phyloP scores from a whole-genome alignment of 2,329 filamentous ascomycete species.

The Aspergillus japonicus region DNA sequence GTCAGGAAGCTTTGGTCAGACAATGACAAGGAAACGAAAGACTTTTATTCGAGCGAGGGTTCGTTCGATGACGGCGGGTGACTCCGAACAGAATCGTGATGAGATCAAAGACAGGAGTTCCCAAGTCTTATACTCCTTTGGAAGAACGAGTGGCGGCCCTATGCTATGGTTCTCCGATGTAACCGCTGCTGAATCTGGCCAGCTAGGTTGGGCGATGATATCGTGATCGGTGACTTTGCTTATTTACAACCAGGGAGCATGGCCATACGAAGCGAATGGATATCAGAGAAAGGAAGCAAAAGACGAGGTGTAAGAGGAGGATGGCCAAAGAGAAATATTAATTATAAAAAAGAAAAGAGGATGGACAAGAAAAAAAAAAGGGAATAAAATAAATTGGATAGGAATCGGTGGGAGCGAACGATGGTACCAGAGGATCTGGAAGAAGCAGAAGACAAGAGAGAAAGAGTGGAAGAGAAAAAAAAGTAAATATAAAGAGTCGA shows the following conservation, averaged over 20 bases:
- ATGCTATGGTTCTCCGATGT: constrained; percentile 20
- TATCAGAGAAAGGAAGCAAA: constrained; percentile 18
- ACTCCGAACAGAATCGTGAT: constrained; percentile 9
- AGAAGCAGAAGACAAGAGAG: constrained; percentile 5
- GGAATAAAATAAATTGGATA: constrained; percentile 11
- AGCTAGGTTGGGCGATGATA: constrained; percentile 22
- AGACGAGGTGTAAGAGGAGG: constrained; percentile 1
- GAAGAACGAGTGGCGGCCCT: constrained; percentile 9
- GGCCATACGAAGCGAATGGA: constrained; percentile 16
- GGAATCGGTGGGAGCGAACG: background rate
- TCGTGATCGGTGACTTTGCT: constrained; percentile 20
- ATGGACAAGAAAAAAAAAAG: constrained; percentile 4
- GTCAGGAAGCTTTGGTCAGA: constrained; percentile 9
- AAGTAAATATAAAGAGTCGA: constrained; percentile 7
- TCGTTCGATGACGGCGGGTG: constrained; percentile 13
- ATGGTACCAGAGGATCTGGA: background rate
- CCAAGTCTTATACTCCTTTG: constrained; percentile 24
- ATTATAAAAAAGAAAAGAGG: background rate
- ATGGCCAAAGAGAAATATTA: background rate
- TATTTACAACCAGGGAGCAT: constrained; percentile 22
- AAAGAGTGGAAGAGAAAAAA: constrained; percentile 1
- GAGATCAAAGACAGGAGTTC: constrained; percentile 16
- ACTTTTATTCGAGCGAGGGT: constrained; percentile 3
- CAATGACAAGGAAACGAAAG: constrained; percentile 15
- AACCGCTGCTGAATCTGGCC: constrained; percentile 17